phyloP scores from a whole-genome alignment of 2,329 filamentous ascomycete genomes.

The Madurella fahalii region DNA sequence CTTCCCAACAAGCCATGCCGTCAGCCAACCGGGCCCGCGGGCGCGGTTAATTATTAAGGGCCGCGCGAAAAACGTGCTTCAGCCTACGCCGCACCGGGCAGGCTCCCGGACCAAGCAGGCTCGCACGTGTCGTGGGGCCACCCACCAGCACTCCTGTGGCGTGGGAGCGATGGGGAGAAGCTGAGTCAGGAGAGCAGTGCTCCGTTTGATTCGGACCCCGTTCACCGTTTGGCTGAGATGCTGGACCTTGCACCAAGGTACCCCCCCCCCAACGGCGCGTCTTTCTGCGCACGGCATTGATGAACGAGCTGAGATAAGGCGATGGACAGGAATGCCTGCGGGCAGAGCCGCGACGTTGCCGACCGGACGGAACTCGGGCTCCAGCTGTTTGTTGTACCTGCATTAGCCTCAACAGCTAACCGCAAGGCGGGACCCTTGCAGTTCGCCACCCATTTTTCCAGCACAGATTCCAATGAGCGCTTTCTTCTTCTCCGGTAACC shows the following conservation, averaged over 20 bases:
- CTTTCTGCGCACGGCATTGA: too few species aligned
- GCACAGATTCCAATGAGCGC: too few species aligned
- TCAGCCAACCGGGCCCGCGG: too few species aligned
- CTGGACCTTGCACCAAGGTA: not conserved
- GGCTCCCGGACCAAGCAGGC: slow-evolving; percentile 9
- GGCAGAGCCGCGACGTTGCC: slow-evolving; percentile 11
- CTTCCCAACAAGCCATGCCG: too few species aligned
- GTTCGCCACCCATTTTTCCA: too few species aligned
- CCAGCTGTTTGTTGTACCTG: slow-evolving; percentile 17
- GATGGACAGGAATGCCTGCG: slow-evolving; percentile 2
- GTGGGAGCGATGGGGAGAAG: slow-evolving; percentile 1
- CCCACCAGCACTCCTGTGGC: slow-evolving; percentile 10
- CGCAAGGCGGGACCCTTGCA: too few species aligned
- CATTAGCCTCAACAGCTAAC: slow-evolving; percentile 16
- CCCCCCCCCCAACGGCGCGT: too few species aligned
- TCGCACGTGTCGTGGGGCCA: slow-evolving; percentile 19
- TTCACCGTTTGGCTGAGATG: not conserved
- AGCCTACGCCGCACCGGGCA: slow-evolving; percentile 6
- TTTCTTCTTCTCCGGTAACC: too few species aligned
- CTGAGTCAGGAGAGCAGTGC: not conserved
- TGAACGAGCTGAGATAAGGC: not conserved
- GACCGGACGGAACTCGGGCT: not conserved
- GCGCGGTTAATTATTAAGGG: too few species aligned
- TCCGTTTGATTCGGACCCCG: not conserved
- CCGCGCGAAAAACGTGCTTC: slow-evolving; percentile 8